A percentile compares a stretch with the other conserved stretches of the same genome.
Evolutionary conservation across 2,329 filamentous ascomycete species (phyloP).

Genomic region (Diaporthe citri): DNA sequence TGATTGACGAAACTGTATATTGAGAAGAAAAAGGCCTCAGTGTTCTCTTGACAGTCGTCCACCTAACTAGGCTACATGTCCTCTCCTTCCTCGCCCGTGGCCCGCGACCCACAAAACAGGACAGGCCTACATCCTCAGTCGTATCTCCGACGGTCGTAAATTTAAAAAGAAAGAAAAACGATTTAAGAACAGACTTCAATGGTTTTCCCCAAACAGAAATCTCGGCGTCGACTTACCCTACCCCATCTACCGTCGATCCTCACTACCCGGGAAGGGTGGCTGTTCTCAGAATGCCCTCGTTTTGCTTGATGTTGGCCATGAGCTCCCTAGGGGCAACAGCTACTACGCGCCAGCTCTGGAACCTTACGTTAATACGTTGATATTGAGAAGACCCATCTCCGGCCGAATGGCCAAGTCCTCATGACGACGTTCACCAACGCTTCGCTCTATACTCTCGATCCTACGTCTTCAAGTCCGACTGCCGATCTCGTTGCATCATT

Average conservation of each 20-base stretch:
- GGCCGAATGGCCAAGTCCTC: constrained; percentile 31
- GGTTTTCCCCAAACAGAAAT: neutral
- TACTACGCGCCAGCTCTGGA: constrained; percentile 27
- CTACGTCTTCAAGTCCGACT: constrained; percentile 10
- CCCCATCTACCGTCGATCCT: neutral
- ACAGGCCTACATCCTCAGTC: neutral
- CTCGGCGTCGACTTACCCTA: neutral
- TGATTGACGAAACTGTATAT: too few species aligned
- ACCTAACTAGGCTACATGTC: neutral
- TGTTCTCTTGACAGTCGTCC: neutral
- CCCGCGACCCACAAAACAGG: neutral
- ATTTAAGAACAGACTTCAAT: neutral
- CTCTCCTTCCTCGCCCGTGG: neutral
- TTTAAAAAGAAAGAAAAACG: neutral
- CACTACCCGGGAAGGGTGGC: neutral
- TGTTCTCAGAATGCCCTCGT: neutral
- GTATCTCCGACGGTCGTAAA: neutral
- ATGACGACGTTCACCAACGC: constrained; percentile 34
- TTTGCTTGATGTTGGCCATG: neutral
- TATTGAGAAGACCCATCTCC: constrained; percentile 34
- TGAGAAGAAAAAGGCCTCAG: neutral
- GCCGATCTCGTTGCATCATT: constrained; percentile 30
- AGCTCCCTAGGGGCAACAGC: neutral
- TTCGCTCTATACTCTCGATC: constrained; percentile 34
- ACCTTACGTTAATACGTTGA: constrained; percentile 35